A percentile compares a stretch with the other conserved stretches of the same genome.
Conservation (phyloP, 164 flowering plant genomes). For the Houttuynia cordata region DNA sequence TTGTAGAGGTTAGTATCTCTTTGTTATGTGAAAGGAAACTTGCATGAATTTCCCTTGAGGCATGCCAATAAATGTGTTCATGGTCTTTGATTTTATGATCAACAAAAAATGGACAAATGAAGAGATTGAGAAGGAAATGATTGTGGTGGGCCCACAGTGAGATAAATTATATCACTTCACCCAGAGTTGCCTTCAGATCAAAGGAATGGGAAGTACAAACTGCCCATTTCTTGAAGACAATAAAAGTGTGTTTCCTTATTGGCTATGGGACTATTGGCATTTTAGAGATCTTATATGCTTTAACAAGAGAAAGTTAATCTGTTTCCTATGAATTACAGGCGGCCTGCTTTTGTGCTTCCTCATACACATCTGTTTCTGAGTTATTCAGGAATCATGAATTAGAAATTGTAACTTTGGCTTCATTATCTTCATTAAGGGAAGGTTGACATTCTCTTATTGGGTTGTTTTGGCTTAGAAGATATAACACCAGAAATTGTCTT, state of each 20-base stretch:
- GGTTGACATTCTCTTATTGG: neutral
- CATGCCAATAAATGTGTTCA: neutral
- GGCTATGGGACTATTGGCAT: neutral
- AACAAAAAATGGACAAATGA: conserved; percentile 79
- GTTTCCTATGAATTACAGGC: conserved; percentile 30
- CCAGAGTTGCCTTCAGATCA: conserved; percentile 46
- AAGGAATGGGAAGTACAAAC: conserved; percentile 52
- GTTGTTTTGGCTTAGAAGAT: too few relatives aligned
- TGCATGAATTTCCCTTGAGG: neutral
- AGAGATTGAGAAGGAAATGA: conserved; percentile 61
- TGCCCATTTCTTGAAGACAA: neutral
- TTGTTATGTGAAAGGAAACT: neutral
- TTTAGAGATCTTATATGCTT: neutral
- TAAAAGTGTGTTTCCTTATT: too few relatives aligned
- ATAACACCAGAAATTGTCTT: too few relatives aligned
- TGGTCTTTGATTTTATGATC: neutral
- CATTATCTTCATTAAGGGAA: conserved; percentile 63
- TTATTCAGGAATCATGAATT: conserved; percentile 31
- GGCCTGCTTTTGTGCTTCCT: conserved; percentile 63
- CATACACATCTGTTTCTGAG: conserved; percentile 32
- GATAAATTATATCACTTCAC: conserved; percentile 56
- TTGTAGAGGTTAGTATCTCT: conserved; percentile 38
- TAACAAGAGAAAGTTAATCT: neutral
- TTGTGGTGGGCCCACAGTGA: conserved; percentile 60
- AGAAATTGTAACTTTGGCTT: conserved; percentile 80